These are phyloP conservation scores for Torulaspora globosa DNA, from an alignment of 1,139 yeast genomes.

Conservation along the genomic window DNA sequence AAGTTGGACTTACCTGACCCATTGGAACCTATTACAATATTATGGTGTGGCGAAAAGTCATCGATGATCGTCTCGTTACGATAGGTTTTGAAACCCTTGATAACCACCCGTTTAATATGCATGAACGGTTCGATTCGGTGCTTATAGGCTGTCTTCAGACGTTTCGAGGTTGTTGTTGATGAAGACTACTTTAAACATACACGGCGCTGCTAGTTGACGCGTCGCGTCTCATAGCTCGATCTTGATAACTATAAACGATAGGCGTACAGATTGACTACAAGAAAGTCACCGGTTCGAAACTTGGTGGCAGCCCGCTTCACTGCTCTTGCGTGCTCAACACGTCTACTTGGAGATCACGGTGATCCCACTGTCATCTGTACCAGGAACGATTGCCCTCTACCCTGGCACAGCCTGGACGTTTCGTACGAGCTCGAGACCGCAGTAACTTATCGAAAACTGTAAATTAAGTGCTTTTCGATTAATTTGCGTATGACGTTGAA, in stretches of 20 bases:
- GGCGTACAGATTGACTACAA: too few species aligned
- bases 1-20: slow-evolving; percentile 97
- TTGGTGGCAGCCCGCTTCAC: too few species aligned
- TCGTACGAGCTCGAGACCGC: too few species aligned
- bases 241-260: background rate
- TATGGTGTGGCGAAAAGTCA: slow-evolving; percentile 71
- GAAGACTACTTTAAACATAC: background rate
- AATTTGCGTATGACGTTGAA: too few species aligned
- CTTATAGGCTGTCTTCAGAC: background rate
- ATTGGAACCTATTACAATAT: slow-evolving; percentile 90
- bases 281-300: too few species aligned
- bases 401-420: too few species aligned
- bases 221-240: background rate
- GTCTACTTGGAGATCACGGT: too few species aligned
- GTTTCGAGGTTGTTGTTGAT: background rate
- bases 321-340: too few species aligned
- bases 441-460: too few species aligned
- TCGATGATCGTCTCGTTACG: slow-evolving; percentile 79
- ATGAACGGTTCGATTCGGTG: slow-evolving; percentile 18
- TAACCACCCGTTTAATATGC: slow-evolving; percentile 51
- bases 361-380: too few species aligned
- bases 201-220: slow-evolving; percentile 5
- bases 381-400: too few species aligned
- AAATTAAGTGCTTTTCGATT: too few species aligned
- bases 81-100: slow-evolving; percentile 94